Evolutionary conservation across 208 protist species (phyloP), one percentile per base, ranked within the genome.

Genomic region (Cochliopodium minus): DNA sequence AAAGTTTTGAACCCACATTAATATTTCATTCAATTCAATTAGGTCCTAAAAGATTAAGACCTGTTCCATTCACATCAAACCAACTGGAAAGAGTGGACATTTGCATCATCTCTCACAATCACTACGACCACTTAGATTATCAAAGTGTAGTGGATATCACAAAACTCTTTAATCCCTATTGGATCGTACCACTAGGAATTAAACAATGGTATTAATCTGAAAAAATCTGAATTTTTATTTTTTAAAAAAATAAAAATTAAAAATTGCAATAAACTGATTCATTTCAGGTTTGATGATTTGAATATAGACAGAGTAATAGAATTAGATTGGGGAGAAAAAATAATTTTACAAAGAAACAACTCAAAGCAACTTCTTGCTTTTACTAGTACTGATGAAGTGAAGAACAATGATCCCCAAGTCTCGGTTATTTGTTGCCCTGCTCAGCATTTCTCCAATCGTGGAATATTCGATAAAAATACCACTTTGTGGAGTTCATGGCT

Each of bases 51-150:
- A n/a, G n/a, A n/a, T n/a, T n/a, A n/a, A n/a, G n/a, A n/a, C n/a
- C n/a, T n/a, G n/a, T n/a, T n/a, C n/a, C n/a, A n/a, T n/a, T n/a
- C n/a, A n/a, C n/a, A n/a, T n/a, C n/a, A n/a, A n/a, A n/a, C n/a
- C n/a, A n/a, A n/a, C n/a, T n/a, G n/a, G n/a, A n/a, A n/a, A 45
- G 29, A 1, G 59, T 85, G 4, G 70, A 88, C 65, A 73, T 83
- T 29, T 67, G 85, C 17, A 57, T 75, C 25, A 34, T 88, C 22
- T 81, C 72, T 28, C 82, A 88, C 67, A 81, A 84, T 60, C 82
- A 88, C 67, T 86, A 82, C 64, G 82, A 88, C 55, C 80, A 88
- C 66, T 67, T 88, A 30, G 73, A 84, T 59, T 42, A 67, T 63
- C 5, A 50, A 0, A 67, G 65, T 13, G 32, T 83, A 1, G 42